Percentiles rank a stretch among this genome's conserved stretches.
Evolutionary conservation across 768 basidiomycete species (phyloP).

Genomic region (Suillus fuscotomentosus): DNA sequence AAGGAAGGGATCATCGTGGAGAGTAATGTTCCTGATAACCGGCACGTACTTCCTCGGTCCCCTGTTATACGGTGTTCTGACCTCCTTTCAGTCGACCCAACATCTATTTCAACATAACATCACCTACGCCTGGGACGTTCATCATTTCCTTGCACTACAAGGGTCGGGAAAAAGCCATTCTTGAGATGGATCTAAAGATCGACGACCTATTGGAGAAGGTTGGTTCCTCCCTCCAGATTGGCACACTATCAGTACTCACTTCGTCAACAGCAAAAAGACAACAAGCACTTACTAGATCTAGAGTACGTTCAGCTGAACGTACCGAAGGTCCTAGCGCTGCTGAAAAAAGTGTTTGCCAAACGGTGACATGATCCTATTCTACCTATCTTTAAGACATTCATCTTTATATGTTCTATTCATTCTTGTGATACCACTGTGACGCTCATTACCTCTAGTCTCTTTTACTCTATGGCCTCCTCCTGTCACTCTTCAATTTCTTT

Average conservation of each 20-base stretch:
- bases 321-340: constrained; percentile 85
- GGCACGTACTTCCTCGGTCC: constrained; percentile 46
- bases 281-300: constrained; percentile 92
- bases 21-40: constrained; percentile 97
- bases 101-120: constrained; percentile 99
- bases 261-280: constrained; percentile 88
- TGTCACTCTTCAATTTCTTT: constrained; percentile 25
- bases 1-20: constrained; percentile 99
- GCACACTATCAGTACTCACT: constrained; percentile 13
- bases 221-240: constrained; percentile 18
- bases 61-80: not conserved
- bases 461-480: constrained; percentile 8
- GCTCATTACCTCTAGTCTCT: constrained; percentile 18
- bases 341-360: constrained; percentile 94
- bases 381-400: constrained; percentile 17
- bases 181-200: constrained; percentile 99
- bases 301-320: constrained; percentile 99
- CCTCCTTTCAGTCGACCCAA: constrained; percentile 75
- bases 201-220: constrained; percentile 98
- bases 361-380: constrained; percentile 47
- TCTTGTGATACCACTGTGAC: constrained; percentile 26
- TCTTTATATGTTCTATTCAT: constrained; percentile 33
- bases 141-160: constrained; percentile 99
- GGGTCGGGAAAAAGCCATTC: constrained; percentile 96
- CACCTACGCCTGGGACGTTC: constrained; percentile 96